Conservation (phyloP, 441 rosid species). For the Mallotus repandus region DNA sequence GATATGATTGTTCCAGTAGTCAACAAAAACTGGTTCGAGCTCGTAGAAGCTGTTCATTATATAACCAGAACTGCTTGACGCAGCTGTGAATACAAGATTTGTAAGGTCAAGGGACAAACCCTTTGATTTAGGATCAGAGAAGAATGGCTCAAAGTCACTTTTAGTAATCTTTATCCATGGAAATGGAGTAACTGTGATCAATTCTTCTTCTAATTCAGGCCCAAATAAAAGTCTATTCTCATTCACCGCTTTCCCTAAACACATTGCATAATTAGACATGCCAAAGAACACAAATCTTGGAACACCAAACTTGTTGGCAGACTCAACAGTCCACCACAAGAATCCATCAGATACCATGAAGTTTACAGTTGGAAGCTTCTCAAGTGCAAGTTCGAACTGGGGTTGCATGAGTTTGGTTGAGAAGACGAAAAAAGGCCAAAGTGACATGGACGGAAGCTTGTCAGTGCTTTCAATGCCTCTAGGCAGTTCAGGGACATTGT, state of each 20-base stretch:
- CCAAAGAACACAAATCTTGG: constrained; percentile 54
- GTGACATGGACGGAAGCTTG: constrained; percentile 58
- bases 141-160: constrained; percentile 28
- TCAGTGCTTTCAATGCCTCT: constrained; percentile 63
- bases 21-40: constrained; percentile 56
- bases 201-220: constrained; percentile 36
- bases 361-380: constrained; percentile 37
- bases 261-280: constrained; percentile 28
- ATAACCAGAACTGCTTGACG: constrained; percentile 37
- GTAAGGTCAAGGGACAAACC: constrained; percentile 13
- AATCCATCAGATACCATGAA: constrained; percentile 65
- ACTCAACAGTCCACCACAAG: constrained; percentile 75
- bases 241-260: background rate
- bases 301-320: constrained; percentile 53
- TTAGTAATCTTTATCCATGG: constrained; percentile 61
- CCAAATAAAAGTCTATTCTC: constrained; percentile 18
- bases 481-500: constrained; percentile 43
- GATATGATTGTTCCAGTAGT: constrained; percentile 28
- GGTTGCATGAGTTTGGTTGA: constrained; percentile 65
- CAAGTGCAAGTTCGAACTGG: constrained; percentile 40
- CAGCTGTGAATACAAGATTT: background rate
- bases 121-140: constrained; percentile 5
- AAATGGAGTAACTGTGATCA: constrained; percentile 43
- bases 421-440: constrained; percentile 38
- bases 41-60: constrained; percentile 58